Conservation (phyloP, 2,329 filamentous ascomycete genomes). For the Tolypocladium cylindrosporum region DNA sequence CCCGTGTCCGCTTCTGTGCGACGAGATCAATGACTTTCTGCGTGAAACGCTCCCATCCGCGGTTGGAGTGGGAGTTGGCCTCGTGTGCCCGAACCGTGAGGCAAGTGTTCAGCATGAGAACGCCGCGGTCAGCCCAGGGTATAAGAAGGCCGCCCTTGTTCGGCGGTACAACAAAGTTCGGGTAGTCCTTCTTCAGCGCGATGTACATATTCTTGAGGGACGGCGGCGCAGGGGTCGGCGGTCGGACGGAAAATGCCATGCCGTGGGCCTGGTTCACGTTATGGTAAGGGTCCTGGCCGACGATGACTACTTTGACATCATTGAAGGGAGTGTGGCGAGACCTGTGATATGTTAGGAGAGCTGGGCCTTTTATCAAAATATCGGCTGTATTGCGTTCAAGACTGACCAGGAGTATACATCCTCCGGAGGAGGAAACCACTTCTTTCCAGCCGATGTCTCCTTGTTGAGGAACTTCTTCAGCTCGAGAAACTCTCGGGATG, state of each 20-base stretch:
- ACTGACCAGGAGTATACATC: constrained; percentile 91
- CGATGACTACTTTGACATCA: constrained; percentile 82
- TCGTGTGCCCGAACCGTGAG: constrained; percentile 86
- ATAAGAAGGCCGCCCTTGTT: constrained; percentile 75
- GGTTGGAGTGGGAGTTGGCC: constrained; percentile 74
- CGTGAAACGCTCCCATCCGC: constrained; percentile 89
- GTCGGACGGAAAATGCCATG: constrained; percentile 87
- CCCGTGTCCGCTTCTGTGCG: constrained; percentile 61
- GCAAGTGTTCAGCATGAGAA: constrained; percentile 89
- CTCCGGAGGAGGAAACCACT: constrained; percentile 75
- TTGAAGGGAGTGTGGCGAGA: constrained; percentile 85
- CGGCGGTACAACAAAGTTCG: constrained; percentile 63
- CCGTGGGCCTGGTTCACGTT: constrained; percentile 93
- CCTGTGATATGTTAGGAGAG: constrained; percentile 39
- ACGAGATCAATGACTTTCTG: constrained; percentile 86
- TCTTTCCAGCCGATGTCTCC: constrained; percentile 64
- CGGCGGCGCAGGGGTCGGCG: constrained; percentile 79
- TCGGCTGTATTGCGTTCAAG: background rate
- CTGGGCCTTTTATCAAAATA: too few relatives aligned
- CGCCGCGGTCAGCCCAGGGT: constrained; percentile 88
- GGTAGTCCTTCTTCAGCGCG: constrained; percentile 80
- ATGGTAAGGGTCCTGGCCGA: constrained; percentile 97
- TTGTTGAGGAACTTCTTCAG: constrained; percentile 79
- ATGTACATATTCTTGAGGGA: constrained; percentile 93
- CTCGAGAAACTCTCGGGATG: constrained; percentile 69